phyloP scores from a whole-genome alignment of 2,329 filamentous ascomycete species.

The Xylariaceae sp. region DNA sequence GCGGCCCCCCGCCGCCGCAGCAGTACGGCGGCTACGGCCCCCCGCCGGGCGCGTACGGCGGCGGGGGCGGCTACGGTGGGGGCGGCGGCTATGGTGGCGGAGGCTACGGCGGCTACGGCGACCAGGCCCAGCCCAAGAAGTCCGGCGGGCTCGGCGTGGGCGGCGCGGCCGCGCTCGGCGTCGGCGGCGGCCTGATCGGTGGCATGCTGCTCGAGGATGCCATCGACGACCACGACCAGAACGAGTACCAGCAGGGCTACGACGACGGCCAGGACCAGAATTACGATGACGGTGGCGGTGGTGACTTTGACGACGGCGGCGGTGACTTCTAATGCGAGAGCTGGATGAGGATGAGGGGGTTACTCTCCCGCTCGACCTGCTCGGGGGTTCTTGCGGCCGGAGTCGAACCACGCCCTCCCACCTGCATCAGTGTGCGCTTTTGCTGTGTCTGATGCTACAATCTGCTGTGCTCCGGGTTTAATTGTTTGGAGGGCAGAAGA shows the following conservation, averaged over 20 bases:
- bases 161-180: constrained; percentile 68
- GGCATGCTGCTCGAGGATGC: constrained; percentile 65
- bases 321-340: constrained; percentile 38
- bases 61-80: constrained; percentile 23
- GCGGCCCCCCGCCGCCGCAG: constrained; percentile 24
- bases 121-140: constrained; percentile 32
- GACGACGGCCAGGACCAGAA: constrained; percentile 33
- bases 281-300: constrained; percentile 28
- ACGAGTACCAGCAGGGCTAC: constrained; percentile 48
- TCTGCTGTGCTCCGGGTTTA: too few relatives aligned
- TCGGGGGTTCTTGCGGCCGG: too few relatives aligned
- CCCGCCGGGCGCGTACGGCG: constrained; percentile 22
- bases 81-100: constrained; percentile 28
- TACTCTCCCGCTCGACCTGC: too few relatives aligned
- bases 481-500: too few relatives aligned
- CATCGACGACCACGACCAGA: constrained; percentile 53
- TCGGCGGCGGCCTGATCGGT: constrained; percentile 75
- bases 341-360: too few relatives aligned
- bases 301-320: constrained; percentile 23
- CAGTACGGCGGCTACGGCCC: constrained; percentile 27
- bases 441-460: too few relatives aligned
- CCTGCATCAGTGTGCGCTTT: too few relatives aligned
- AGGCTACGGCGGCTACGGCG: constrained; percentile 19
- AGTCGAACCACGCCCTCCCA: too few relatives aligned
- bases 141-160: constrained; percentile 55